phyloP scores from a whole-genome alignment of 169 alveolate species.

The Plasmodium yoelii region DNA sequence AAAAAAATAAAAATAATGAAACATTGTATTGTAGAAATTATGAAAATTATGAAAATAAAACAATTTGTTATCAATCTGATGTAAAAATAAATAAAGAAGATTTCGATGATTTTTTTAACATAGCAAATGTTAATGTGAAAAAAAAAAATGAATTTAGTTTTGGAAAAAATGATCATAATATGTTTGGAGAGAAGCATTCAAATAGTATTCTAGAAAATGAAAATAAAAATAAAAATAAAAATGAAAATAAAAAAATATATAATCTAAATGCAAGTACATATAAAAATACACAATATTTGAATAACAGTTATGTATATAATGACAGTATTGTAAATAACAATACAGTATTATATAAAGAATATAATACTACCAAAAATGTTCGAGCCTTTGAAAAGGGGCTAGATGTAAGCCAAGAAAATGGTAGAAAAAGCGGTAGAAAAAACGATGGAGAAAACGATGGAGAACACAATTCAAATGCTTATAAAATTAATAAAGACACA shows the following conservation, averaged over 20 bases:
- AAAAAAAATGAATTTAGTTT: not conserved
- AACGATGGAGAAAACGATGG: no score
- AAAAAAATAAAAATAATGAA: not conserved
- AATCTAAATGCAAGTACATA: slow-evolving; percentile 10
- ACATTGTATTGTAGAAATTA: not conserved
- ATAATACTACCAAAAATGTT: not conserved
- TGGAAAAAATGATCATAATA: no score
- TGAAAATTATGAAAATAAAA: not conserved
- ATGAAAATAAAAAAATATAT: not conserved
- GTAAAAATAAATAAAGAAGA: not conserved
- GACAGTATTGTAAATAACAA: slow-evolving; percentile 60
- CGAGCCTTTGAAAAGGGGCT: not conserved
- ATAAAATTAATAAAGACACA: not conserved
- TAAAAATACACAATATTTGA: slow-evolving; percentile 48
- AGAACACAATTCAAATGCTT: not conserved
- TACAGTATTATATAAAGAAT: slow-evolving; percentile 27
- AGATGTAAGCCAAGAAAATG: not conserved
- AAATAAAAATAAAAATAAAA: not conserved
- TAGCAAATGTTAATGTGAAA: not conserved
- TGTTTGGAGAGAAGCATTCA: no score
- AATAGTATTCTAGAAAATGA: not conserved
- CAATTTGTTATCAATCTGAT: not conserved
- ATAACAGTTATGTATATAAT: slow-evolving; percentile 29
- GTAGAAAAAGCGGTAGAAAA: no score
- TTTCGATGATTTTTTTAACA: not conserved